Base-by-base conservation (phyloP, 75 land plant species). In the Pinus albicaulis region DNA sequence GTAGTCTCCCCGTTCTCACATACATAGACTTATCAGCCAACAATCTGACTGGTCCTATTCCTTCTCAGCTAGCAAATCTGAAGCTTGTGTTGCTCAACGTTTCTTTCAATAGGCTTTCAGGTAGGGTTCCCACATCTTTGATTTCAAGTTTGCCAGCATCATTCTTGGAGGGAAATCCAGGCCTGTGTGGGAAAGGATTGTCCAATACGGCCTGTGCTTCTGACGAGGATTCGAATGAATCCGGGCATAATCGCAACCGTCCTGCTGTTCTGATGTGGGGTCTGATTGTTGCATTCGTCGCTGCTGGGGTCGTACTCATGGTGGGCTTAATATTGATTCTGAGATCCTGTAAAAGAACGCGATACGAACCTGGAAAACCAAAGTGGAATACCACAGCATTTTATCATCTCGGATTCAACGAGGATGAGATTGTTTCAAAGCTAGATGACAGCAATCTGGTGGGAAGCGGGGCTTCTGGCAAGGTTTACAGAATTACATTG, bases 401-500 rank as follows among this genome's bases (percentile, higher is more conserved):
- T 70, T 89, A 86, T 58, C 89, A 88, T 58, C 81, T 94, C 13
- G 79, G 79, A n/a, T 73, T 83, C n/a, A 85, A 87, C 13, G 93
- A 95, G 78, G 79, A 84, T 44, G 88, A 92, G 36, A 77, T 87
- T 44, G 66, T 88, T 17, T 75, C 73, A 58, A 82, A 76, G 60
- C 76, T 89, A 79, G 78, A 84, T 77, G 89, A 92, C 69, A 88
- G 89, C 56, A 88, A 79, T 79, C 74, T 81, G 25, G 70, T 85
- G 34, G 95, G 95, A 57, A 73, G 84, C 69, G 92, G 95, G 34
- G 75, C 80, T 56, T 87, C 89, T 72, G 96, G 96, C 22, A 89
- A 78, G 60, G 92, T 89, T 36, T 76, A 92, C 81, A 77, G 76
- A 56, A 73, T 86, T 22, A 77, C 70, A 14, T 75, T 93, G 56